Percentiles rank a stretch among this genome's conserved stretches.
Evolutionary conservation across 176 grass and related monocot genomes (phyloP).

Genomic region (Oryza australiensis): DNA sequence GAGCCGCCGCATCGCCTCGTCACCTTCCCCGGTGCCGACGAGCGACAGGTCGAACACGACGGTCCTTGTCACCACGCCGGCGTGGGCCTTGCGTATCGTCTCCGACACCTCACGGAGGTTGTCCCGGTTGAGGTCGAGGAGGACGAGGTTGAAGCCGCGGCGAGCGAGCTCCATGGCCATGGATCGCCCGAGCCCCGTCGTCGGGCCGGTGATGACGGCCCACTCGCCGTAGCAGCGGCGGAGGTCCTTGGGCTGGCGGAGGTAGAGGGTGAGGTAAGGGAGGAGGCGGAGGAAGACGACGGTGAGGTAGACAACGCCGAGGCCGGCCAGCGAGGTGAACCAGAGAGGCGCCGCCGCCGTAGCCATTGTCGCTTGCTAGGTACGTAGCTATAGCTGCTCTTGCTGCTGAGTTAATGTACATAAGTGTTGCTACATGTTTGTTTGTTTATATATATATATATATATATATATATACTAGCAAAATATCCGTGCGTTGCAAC

Average conservation of each 20-base stretch:
- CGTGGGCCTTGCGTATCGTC: neutral
- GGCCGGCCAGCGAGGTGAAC: neutral
- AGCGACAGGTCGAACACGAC: constrained; percentile 45
- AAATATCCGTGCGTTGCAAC: too few species aligned
- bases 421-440: too few species aligned
- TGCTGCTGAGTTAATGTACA: too few species aligned
- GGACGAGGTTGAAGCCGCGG: constrained; percentile 43
- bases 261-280: neutral
- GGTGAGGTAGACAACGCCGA: neutral
- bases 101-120: constrained; percentile 34
- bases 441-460: too few species aligned
- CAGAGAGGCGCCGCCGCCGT: neutral
- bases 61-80: neutral
- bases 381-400: too few species aligned
- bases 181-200: constrained; percentile 42
- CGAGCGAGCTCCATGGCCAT: constrained; percentile 48
- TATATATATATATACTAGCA: too few species aligned
- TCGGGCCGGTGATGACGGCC: constrained; percentile 44
- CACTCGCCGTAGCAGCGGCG: constrained; percentile 47
- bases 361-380: neutral
- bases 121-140: constrained; percentile 35
- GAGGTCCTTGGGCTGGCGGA: constrained; percentile 9
- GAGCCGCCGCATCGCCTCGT: constrained; percentile 8
- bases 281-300: neutral
- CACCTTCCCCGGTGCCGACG: neutral